phyloP scores from a whole-genome alignment of 768 basidiomycete species.

The Boletus sp. region DNA sequence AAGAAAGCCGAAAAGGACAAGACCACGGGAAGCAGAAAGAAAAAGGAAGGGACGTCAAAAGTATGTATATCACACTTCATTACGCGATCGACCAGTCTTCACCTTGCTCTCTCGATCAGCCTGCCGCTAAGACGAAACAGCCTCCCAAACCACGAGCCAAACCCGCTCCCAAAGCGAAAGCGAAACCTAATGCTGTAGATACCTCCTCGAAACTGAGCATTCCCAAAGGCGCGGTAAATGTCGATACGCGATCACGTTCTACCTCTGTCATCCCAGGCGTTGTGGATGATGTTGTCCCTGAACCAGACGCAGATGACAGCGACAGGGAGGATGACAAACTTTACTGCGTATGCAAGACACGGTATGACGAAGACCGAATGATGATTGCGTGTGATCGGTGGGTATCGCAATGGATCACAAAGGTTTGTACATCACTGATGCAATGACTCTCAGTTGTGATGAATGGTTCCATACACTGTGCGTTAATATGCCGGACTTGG shows the following conservation, averaged over 20 bases:
- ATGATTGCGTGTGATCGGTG: slow-evolving; percentile 96
- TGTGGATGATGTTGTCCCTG: slow-evolving; percentile 43
- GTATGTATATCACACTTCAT: slow-evolving; percentile 9
- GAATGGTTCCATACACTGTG: slow-evolving; percentile 94
- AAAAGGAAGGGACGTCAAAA: slow-evolving; percentile 26
- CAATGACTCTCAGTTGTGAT: slow-evolving; percentile 62
- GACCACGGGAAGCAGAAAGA: slow-evolving; percentile 36
- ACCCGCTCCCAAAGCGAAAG: slow-evolving; percentile 30
- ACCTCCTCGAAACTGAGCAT: slow-evolving; percentile 15
- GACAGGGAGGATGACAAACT: slow-evolving; percentile 52
- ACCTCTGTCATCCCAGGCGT: slow-evolving; percentile 63
- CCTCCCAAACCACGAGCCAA: slow-evolving; percentile 34
- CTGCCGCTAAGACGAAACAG: slow-evolving; percentile 28
- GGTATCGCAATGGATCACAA: slow-evolving; percentile 25
- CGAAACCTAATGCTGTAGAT: slow-evolving; percentile 12
- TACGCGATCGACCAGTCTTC: not conserved
- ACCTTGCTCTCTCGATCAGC: slow-evolving; percentile 7
- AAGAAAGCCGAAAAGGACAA: slow-evolving; percentile 31
- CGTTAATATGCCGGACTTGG: slow-evolving; percentile 75
- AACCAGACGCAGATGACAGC: slow-evolving; percentile 47
- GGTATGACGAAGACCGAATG: slow-evolving; percentile 80
- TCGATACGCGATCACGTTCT: slow-evolving; percentile 59
- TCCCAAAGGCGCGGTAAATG: slow-evolving; percentile 25
- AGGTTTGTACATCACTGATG: not conserved
- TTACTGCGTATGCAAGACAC: slow-evolving; percentile 87